Base-by-base conservation (phyloP, 2,329 filamentous ascomycete genomes). In the Aspergillus melleus region DNA sequence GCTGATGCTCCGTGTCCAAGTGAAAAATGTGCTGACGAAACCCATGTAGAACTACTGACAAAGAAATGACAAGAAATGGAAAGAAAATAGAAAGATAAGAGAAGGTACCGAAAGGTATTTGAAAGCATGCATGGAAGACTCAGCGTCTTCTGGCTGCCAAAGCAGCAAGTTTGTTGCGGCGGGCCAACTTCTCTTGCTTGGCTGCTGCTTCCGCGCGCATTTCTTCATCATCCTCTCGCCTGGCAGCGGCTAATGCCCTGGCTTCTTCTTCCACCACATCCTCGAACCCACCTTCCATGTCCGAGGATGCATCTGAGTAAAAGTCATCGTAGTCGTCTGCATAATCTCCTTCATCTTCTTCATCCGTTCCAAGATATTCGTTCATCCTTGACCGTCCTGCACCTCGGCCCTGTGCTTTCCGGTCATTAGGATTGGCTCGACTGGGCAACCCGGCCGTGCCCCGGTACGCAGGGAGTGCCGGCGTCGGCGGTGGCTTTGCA, bases 261-360 rank as follows among this genome's bases (percentile, higher is more conserved):
- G 68, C 70, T 65, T 83, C 80, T 67, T 83, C 80, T 26, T 73
- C 62, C 57, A 80, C 78, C 52, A 82, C 67, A 61, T 82, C 80
- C 54, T 75, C 70, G 20, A 78, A 70, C 22, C 79, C 81, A 53
- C 79, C 80, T 68, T 83, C 80, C 80, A 83, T 83, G 60, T 80
- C 80, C n/a, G 78, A 80, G 8, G 77, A 80, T 42, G 61, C 76
- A 55, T 80, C 79, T 1, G 78, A 80, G 53, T 76, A 78, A 61
- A 77, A 76, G 61, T 78, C 76, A 12, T 78, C 74, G 54, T 76
- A 74, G 44, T 71, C 74, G 36, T 74, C 72, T 20, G 69, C 76
- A 55, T 72, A 75, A 12, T 77, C 76, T 4, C 74, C 78, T 64
- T 80, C 78, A 19, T 81, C 80, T 68, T 81, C 78, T 63, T 81